Conservation (phyloP, 192 early-diverging fungal species). For the Podila horticola region DNA sequence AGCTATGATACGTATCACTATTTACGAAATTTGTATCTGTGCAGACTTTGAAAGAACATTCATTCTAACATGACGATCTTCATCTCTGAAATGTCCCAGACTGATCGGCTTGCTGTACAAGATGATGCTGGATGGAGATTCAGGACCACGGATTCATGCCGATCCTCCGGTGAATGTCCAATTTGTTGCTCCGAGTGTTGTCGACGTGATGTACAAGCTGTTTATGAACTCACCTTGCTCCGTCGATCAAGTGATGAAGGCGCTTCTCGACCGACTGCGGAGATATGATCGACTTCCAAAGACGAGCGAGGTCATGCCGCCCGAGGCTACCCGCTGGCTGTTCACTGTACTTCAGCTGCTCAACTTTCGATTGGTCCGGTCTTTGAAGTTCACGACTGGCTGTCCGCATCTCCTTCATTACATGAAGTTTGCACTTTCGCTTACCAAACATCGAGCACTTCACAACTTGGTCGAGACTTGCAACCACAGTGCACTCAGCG, state of each 20-base stretch:
- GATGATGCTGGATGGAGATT: conserved; percentile 76
- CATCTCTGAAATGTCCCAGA: conserved; percentile 7
- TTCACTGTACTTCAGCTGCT: conserved; percentile 80
- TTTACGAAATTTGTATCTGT: no score
- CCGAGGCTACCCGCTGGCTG: conserved; percentile 66
- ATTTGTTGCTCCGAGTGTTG: conserved; percentile 77
- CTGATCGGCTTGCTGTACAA: conserved; percentile 75
- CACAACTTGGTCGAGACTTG: conserved; percentile 73
- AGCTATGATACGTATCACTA: no score
- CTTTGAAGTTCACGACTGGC: conserved; percentile 76
- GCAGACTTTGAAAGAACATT: no score
- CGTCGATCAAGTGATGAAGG: conserved; percentile 74
- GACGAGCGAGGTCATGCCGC: conserved; percentile 39
- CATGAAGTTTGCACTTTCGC: conserved; percentile 73
- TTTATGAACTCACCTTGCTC: conserved; percentile 81
- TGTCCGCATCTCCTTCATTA: conserved; percentile 74
- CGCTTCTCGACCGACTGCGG: conserved; percentile 76
- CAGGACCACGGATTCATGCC: conserved; percentile 65
- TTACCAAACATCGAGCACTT: conserved; percentile 71
- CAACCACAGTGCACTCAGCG: conserved; percentile 73
- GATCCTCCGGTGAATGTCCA: conserved; percentile 58
- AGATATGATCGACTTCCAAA: conserved; percentile 74
- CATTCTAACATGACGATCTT: no score
- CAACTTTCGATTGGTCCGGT: conserved; percentile 77
- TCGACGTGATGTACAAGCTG: conserved; percentile 82